Conservation (phyloP, 2,329 filamentous ascomycete species). For the Fusarium piperis region DNA sequence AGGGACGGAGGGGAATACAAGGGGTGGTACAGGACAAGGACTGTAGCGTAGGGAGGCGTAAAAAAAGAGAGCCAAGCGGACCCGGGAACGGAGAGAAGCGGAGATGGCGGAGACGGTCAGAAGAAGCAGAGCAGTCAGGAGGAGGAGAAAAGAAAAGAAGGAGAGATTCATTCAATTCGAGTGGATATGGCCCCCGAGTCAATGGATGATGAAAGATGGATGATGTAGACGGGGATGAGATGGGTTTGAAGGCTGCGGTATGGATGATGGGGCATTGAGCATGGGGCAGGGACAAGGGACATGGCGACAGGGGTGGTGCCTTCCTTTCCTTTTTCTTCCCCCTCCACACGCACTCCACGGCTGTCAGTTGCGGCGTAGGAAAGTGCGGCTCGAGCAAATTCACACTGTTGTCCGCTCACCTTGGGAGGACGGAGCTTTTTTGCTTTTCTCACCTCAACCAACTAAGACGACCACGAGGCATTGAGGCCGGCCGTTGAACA, state of each 20-base stretch:
- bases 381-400: conserved; percentile 1
- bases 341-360: conserved; percentile 23
- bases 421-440: conserved; percentile 7
- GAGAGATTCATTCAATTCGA: conserved; percentile 4
- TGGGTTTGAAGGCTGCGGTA: conserved; percentile 19
- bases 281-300: conserved; percentile 41
- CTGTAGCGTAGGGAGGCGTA: conserved; percentile 24
- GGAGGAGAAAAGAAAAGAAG: not conserved
- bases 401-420: not conserved
- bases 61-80: conserved; percentile 20
- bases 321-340: conserved; percentile 20
- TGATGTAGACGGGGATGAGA: conserved; percentile 27
- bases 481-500: conserved; percentile 17
- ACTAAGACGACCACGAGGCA: not conserved
- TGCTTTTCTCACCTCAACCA: not conserved
- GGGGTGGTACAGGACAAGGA: conserved; percentile 30
- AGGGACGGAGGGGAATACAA: conserved; percentile 28
- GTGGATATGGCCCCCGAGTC: conserved; percentile 12
- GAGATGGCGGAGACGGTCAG: conserved; percentile 8
- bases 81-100: conserved; percentile 14
- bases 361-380: conserved; percentile 36
- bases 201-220: conserved; percentile 30
- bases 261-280: conserved; percentile 40
- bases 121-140: too few species aligned
- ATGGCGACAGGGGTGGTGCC: conserved; percentile 22